A percentile compares a stretch with the other conserved stretches of the same genome.
phyloP scores from a whole-genome alignment of 352 stramenopile species.

The Phytophthora pluvialis region DNA sequence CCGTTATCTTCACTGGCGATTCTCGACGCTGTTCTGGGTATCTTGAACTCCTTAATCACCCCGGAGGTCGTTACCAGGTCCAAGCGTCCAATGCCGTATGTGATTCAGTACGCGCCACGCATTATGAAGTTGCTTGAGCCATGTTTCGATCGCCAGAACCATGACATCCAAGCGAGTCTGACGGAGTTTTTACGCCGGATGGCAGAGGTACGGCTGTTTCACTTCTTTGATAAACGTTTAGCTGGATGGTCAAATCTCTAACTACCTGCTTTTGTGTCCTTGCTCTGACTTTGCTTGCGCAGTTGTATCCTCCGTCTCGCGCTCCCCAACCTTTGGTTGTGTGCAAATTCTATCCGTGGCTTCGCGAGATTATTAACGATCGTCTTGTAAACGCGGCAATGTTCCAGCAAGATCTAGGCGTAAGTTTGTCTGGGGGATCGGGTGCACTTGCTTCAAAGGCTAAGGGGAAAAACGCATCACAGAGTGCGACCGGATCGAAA shows the following conservation, averaged over 20 bases:
- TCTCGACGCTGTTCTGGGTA: conserved; percentile 85
- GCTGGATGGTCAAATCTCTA: not conserved
- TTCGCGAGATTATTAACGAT: conserved; percentile 87
- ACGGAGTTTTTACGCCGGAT: conserved; percentile 78
- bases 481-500: conserved; percentile 34
- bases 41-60: conserved; percentile 84
- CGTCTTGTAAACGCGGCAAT: conserved; percentile 70
- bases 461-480: conserved; percentile 46
- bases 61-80: conserved; percentile 80
- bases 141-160: conserved; percentile 87
- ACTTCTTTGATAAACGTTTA: not conserved
- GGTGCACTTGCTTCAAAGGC: conserved; percentile 35
- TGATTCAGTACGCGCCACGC: conserved; percentile 86
- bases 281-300: conserved; percentile 13
- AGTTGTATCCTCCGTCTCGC: conserved; percentile 81
- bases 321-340: conserved; percentile 74
- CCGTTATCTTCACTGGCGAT: conserved; percentile 88
- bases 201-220: conserved; percentile 55
- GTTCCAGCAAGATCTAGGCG: conserved; percentile 61
- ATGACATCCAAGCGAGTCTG: conserved; percentile 76
- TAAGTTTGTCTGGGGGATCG: conserved; percentile 10
- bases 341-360: conserved; percentile 91
- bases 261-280: conserved; percentile 4
- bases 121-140: conserved; percentile 92
- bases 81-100: conserved; percentile 77